Conservation (phyloP, 2,329 filamentous ascomycete species). For the Pseudogymnoascus sp. region DNA sequence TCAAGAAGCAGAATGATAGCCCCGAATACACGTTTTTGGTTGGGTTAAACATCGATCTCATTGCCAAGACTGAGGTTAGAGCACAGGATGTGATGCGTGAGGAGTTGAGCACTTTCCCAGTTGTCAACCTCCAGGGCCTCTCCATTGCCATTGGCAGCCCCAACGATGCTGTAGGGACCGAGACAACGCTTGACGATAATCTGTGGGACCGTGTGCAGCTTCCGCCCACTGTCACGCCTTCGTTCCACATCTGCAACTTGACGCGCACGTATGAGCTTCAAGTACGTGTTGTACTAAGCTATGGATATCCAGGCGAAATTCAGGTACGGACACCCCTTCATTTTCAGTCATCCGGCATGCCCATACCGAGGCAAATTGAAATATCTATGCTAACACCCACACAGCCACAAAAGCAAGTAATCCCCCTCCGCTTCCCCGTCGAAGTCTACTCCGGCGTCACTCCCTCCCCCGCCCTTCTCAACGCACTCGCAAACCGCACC, state of each 20-base stretch:
- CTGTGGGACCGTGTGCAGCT: constrained; percentile 66
- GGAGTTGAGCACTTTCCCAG: constrained; percentile 66
- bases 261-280: constrained; percentile 75
- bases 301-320: constrained; percentile 49
- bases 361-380: not conserved
- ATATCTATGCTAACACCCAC: constrained; percentile 12
- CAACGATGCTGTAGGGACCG: constrained; percentile 50
- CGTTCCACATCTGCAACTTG: constrained; percentile 84
- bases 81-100: constrained; percentile 65
- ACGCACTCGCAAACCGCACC: constrained; percentile 43
- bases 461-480: constrained; percentile 67
- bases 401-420: constrained; percentile 63
- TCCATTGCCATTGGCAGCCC: constrained; percentile 58
- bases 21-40: constrained; percentile 65
- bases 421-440: constrained; percentile 71
- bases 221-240: constrained; percentile 79
- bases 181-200: constrained; percentile 58
- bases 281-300: constrained; percentile 67
- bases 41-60: constrained; percentile 71
- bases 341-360: not conserved
- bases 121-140: constrained; percentile 64
- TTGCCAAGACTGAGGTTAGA: constrained; percentile 70
- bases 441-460: constrained; percentile 82
- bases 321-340: constrained; percentile 17
- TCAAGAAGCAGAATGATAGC: constrained; percentile 65